These are phyloP conservation scores for Picochlorum costavermella DNA, from an alignment of 139 green algal species.

Conservation along the genomic window DNA sequence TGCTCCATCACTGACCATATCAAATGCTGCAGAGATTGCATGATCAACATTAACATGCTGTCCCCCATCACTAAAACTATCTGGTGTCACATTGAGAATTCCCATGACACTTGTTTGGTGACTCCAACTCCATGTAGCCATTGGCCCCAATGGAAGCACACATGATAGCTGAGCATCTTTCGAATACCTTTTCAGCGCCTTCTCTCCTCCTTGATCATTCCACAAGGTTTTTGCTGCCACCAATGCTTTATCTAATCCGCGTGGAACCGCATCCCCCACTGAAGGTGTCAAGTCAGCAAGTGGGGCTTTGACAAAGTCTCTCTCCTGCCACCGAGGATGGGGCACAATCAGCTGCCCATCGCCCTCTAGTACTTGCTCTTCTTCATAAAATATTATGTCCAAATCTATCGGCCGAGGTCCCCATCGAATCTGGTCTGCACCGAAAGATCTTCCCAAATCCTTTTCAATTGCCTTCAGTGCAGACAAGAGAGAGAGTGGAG, in stretches of 20 bases:
- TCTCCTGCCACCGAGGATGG: conserved; percentile 74
- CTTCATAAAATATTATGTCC: conserved; percentile 90
- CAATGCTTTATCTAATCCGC: conserved; percentile 3
- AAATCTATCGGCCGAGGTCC: conserved; percentile 90
- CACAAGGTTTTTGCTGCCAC: conserved; percentile 23
- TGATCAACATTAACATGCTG: conserved; percentile 14
- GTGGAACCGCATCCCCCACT: not conserved
- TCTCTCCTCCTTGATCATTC: conserved; percentile 35
- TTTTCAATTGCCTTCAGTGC: conserved; percentile 71
- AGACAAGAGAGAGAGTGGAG: conserved; percentile 49
- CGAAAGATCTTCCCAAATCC: conserved; percentile 47
- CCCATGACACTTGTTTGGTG: conserved; percentile 64
- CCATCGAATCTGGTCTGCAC: conserved; percentile 34
- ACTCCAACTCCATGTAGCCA: conserved; percentile 33
- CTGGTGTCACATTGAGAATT: conserved; percentile 95
- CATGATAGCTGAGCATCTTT: conserved; percentile 29
- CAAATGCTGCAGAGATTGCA: conserved; percentile 48
- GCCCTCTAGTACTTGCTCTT: conserved; percentile 14
- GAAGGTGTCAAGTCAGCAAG: conserved; percentile 53
- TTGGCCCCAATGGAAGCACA: conserved; percentile 39
- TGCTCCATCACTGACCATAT: conserved; percentile 67
- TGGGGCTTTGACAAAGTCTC: conserved; percentile 81
- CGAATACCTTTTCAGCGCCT: conserved; percentile 12
- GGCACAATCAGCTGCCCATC: conserved; percentile 53
- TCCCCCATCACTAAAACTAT: conserved; percentile 92